Base-by-base conservation (phyloP, 2,329 filamentous ascomycete species). In the Pseudohalonectria lignicola region DNA sequence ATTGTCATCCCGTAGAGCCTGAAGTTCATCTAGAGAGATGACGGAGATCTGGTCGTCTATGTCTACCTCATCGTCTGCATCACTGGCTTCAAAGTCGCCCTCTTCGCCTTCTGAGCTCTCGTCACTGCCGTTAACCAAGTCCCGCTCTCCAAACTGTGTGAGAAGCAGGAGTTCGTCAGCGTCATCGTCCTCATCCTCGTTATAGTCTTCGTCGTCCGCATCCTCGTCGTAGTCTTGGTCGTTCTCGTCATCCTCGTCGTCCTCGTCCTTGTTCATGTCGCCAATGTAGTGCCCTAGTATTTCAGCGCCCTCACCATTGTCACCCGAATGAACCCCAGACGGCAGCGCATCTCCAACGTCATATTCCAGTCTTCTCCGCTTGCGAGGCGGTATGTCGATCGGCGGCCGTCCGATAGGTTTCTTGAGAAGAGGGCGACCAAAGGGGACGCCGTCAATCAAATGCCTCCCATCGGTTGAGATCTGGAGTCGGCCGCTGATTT, bases 381-480 rank as follows among this genome's bases (percentile, higher is more conserved):
- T 93, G 44, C 79, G 71, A 1, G 86, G 79, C 1, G 84, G 83
- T 13, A 93, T 84, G 11, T 69, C 62, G 29, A 93, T 63, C 1
- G 71, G 55, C 1, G 86, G 86, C 34, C 86, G 72, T 41, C 69
- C 68, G 7, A 67, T 66, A 1, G 71, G 66, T 2, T 62, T 51
- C 48, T 73, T 74, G 8, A 90, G 61, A 51, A 77, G 77, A 1
- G 82, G 79, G 42, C 81, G 74, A 3, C 90, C 88, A 54, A 90
- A 94, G 0, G 86, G 74, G 16, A 94, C 67, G 4, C 90, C 88
- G 54, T 96, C 90, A 10, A 92, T 71, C 5, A 95, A 67, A 53
- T 88, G 87, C 47, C 71, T 80, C 4, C 90, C 88, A 55, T 86
- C 82, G 2, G 63, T 51, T 1, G 82, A 78, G 38, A 95, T 93